These are phyloP conservation scores for Trichoderma sp. DNA, from an alignment of 2,329 filamentous ascomycete species.

Conservation along the genomic window DNA sequence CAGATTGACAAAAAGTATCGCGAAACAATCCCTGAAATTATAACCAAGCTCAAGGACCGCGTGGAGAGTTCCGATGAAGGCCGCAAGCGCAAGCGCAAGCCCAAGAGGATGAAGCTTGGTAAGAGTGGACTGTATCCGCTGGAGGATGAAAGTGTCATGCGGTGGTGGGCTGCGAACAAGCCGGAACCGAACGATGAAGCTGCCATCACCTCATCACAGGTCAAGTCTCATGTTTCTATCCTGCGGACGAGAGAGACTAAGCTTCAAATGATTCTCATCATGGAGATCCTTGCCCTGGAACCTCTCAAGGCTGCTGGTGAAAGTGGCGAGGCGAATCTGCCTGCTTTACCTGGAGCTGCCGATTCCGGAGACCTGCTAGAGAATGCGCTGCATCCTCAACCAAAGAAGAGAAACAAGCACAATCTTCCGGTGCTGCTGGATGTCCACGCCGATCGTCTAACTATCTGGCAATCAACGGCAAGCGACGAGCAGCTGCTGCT, in stretches of 20 bases:
- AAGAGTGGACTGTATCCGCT: conserved; percentile 66
- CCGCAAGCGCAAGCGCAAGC: conserved; percentile 47
- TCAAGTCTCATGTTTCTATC: conserved; percentile 61
- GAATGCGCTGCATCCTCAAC: conserved; percentile 26
- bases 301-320: conserved; percentile 44
- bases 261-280: conserved; percentile 73
- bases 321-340: conserved; percentile 45
- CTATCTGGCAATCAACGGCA: conserved; percentile 79
- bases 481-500: conserved; percentile 53
- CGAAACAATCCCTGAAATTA: conserved; percentile 63
- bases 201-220: conserved; percentile 47
- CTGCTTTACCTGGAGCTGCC: conserved; percentile 40
- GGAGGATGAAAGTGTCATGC: conserved; percentile 62
- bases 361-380: conserved; percentile 28
- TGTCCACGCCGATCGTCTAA: conserved; percentile 71
- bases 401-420: conserved; percentile 59
- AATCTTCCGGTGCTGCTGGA: conserved; percentile 66
- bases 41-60: conserved; percentile 54
- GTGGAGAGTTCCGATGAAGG: conserved; percentile 54
- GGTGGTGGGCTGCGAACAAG: conserved; percentile 66
- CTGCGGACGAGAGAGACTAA: conserved; percentile 74
- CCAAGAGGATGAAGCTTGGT: conserved; percentile 64
- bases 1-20: conserved; percentile 77
- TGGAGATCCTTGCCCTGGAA: conserved; percentile 73
- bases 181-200: conserved; percentile 50